phyloP scores from a whole-genome alignment of 2,329 filamentous ascomycete genomes.

The Colletotrichum musae region DNA sequence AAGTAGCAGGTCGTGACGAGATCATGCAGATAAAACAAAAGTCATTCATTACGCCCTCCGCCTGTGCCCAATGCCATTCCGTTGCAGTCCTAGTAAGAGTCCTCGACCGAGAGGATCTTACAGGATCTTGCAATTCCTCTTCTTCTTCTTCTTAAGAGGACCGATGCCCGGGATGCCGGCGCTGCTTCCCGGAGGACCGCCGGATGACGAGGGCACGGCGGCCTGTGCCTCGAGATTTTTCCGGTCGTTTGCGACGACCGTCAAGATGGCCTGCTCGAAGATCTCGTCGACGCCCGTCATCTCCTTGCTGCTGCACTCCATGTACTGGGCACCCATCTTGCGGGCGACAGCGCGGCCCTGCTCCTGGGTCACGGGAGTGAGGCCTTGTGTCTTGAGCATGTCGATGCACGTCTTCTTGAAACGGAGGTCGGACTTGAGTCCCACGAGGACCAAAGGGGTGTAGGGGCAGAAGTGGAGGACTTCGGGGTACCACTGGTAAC shows the following conservation, averaged over 20 bases:
- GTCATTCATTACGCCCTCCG: slow-evolving; percentile 43
- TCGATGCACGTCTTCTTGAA: slow-evolving; percentile 97
- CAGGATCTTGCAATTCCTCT: slow-evolving; percentile 85
- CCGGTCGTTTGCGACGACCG: slow-evolving; percentile 85
- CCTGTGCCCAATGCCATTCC: slow-evolving; percentile 31
- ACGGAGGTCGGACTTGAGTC: slow-evolving; percentile 96
- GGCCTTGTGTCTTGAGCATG: slow-evolving; percentile 96
- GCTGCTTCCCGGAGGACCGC: slow-evolving; percentile 51
- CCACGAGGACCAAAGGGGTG: slow-evolving; percentile 94
- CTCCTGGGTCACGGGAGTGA: slow-evolving; percentile 93
- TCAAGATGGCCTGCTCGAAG: slow-evolving; percentile 92
- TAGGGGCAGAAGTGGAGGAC: slow-evolving; percentile 99
- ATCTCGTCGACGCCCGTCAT: slow-evolving; percentile 97
- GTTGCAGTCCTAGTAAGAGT: slow-evolving; percentile 29
- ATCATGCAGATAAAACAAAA: slow-evolving; percentile 45
- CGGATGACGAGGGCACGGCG: slow-evolving; percentile 53
- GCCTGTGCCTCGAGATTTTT: slow-evolving; percentile 71
- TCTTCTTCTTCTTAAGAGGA: slow-evolving; percentile 81
- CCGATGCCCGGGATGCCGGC: slow-evolving; percentile 59
- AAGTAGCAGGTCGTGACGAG: slow-evolving; percentile 52
- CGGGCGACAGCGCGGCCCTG: slow-evolving; percentile 90
- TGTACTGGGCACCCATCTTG: slow-evolving; percentile 95
- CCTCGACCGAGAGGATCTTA: slow-evolving; percentile 58
- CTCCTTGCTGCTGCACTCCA: slow-evolving; percentile 99
- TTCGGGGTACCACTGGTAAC: slow-evolving; percentile 93